A percentile compares a stretch with the other conserved stretches of the same genome.
Conservation (phyloP, 2,329 filamentous ascomycete genomes). For the Dryadomyces sulphureus region DNA sequence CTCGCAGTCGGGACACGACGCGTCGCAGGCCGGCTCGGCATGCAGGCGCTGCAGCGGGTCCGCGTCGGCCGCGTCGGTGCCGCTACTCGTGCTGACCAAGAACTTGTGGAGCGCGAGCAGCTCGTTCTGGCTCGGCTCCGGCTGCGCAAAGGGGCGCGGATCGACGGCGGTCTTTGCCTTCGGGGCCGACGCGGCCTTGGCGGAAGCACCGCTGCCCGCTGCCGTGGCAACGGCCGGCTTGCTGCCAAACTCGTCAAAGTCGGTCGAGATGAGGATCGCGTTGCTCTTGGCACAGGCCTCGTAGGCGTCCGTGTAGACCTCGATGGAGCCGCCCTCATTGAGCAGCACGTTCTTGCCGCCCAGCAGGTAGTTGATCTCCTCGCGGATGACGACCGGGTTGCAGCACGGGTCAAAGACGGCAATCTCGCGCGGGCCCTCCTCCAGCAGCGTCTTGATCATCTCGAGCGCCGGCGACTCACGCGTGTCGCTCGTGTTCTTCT, state of each 20-base stretch:
- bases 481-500: slow-evolving; percentile 65
- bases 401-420: slow-evolving; percentile 55
- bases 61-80: slow-evolving; percentile 9
- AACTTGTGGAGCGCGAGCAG: slow-evolving; percentile 32
- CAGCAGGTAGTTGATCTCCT: slow-evolving; percentile 33
- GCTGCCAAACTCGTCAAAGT: slow-evolving; percentile 39
- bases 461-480: slow-evolving; percentile 56
- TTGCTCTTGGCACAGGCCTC: slow-evolving; percentile 33
- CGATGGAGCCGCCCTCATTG: slow-evolving; percentile 27
- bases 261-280: slow-evolving; percentile 39
- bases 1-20: slow-evolving; percentile 35
- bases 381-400: slow-evolving; percentile 32
- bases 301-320: slow-evolving; percentile 32
- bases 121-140: slow-evolving; percentile 26
- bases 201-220: too few species aligned
- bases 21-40: slow-evolving; percentile 27
- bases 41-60: slow-evolving; percentile 33
- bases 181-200: background rate
- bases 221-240: slow-evolving; percentile 5
- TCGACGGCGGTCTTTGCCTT: slow-evolving; percentile 22
- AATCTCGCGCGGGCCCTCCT: slow-evolving; percentile 48
- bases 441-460: slow-evolving; percentile 49
- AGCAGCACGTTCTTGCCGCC: slow-evolving; percentile 16
- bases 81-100: slow-evolving; percentile 15
- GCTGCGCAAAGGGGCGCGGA: slow-evolving; percentile 28